A percentile compares a stretch with the other conserved stretches of the same genome.
Conservation (phyloP, 208 protist genomes). For the Leishmania tarentolae region DNA sequence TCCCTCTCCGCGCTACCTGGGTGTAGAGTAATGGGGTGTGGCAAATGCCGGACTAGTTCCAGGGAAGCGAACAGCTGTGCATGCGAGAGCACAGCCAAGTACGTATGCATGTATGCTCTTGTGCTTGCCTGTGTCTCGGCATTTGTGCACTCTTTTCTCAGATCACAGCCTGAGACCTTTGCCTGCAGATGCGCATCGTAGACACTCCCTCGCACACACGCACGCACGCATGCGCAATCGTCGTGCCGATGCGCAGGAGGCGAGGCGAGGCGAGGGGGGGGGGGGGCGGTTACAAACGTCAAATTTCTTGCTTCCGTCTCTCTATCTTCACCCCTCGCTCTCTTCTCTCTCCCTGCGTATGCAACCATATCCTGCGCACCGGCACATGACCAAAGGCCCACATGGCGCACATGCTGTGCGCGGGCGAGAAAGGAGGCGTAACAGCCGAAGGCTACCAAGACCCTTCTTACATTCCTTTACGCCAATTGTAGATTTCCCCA, state of each 20-base stretch:
- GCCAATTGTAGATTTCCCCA: neutral
- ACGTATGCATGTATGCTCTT: neutral
- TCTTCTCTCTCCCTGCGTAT: neutral
- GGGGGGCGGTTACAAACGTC: neutral
- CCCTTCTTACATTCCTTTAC: neutral
- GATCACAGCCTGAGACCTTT: neutral
- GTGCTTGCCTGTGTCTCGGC: neutral
- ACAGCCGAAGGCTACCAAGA: neutral
- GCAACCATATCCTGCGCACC: neutral
- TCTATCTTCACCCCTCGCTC: neutral
- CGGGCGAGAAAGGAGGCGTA: neutral
- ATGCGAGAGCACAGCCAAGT: neutral
- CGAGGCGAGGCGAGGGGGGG: too few relatives aligned
- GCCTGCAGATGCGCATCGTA: neutral
- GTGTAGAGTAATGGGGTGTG: neutral
- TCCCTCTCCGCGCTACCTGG: neutral
- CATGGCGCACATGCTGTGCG: neutral
- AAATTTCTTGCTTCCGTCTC: neutral
- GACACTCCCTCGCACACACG: slow-evolving; percentile 1
- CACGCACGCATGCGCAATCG: neutral
- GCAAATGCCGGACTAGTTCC: neutral
- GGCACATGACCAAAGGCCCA: neutral
- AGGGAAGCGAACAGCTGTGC: neutral
- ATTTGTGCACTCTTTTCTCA: neutral
- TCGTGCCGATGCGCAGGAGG: neutral